Evolutionary conservation across 495 filamentous ascomycete genomes (phyloP), one percentile per base, ranked within the genome.

Genomic region (Hyaloscypha finlandica): DNA sequence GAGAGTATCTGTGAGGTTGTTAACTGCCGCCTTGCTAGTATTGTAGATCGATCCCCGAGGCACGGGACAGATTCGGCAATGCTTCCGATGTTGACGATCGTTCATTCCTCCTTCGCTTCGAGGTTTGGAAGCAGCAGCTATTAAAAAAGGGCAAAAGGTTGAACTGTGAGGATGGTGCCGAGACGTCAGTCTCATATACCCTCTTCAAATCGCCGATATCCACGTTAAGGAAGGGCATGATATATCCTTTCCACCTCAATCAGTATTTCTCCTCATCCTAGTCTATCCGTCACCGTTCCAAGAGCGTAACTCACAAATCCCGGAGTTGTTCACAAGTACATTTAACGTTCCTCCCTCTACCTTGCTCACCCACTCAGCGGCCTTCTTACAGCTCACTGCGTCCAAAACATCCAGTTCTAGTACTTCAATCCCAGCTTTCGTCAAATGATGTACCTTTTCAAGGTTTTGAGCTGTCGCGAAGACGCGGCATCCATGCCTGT

Each of bases 281-380:
- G 25, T 25, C 25, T 25, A 25, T 25, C 25, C 2, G 25, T 25
- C 25, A 2, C 25, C 2, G 25, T 8, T 5, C 6, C 6, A n/a
- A 53, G 19, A 32, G 55, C 30, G 6, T 25, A 20, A 61, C 71
- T 35, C 77, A 79, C 53, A 70, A 71, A 68, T 55, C 25, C 81
- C 85, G 55, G 84, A 83, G 65, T 88, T 88, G 70, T 88, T 88
- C 56, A 88, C 73, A 6, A 89, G 77, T n/a, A 81, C 72, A 59
- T 85, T 79, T 6, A 89, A 76, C 16, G 65, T 73, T 14, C 76
- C 76, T 33, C 68, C 75, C 0, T 75, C 80, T 14, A 65, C 30
- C 5, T 48, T 39, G 3, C 45, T 58, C 35, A 63, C 55, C 0
- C 14, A 35, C 6, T 77, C 72, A 8, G 79, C 76, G 5, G 79